These are phyloP conservation scores for Liquidambar formosana DNA, from an alignment of 164 flowering plant species.

Conservation along the genomic window DNA sequence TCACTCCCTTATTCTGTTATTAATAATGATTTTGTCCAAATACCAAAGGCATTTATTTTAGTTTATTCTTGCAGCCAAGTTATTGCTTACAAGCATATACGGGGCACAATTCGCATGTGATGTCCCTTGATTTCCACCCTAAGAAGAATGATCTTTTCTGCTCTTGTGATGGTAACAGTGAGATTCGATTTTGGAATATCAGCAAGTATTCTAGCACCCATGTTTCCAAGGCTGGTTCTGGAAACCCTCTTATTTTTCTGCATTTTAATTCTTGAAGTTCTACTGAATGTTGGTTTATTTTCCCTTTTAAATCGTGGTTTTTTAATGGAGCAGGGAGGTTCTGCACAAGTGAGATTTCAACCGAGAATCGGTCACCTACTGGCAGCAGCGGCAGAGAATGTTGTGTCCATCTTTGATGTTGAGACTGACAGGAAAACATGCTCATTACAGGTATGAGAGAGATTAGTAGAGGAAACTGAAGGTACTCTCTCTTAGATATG, in stretches of 20 bases:
- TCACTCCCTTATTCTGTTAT: too few species aligned
- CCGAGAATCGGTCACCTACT: slow-evolving; percentile 75
- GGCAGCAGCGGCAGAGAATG: slow-evolving; percentile 81
- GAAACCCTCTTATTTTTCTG: background rate
- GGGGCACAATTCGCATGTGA: slow-evolving; percentile 62
- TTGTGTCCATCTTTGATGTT: slow-evolving; percentile 79
- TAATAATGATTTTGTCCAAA: too few species aligned
- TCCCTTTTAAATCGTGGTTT: slow-evolving; percentile 10
- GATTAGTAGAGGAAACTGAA: background rate
- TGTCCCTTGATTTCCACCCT: slow-evolving; percentile 94
- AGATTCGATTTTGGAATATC: slow-evolving; percentile 73
- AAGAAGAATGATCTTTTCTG: slow-evolving; percentile 86
- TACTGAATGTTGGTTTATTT: background rate
- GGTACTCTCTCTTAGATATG: background rate
- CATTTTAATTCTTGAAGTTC: background rate
- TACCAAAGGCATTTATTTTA: background rate
- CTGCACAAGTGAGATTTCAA: slow-evolving; percentile 82
- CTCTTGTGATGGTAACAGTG: slow-evolving; percentile 66
- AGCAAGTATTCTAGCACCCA: slow-evolving; percentile 52
- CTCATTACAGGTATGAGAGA: slow-evolving; percentile 57
- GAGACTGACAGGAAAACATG: slow-evolving; percentile 66
- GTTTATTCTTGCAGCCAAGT: slow-evolving; percentile 66
- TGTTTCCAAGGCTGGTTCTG: slow-evolving; percentile 55
- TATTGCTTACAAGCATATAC: slow-evolving; percentile 47
- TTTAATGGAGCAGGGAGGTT: slow-evolving; percentile 66